Base-by-base conservation (phyloP, 1,139 yeast genomes). In the Pichia sp. region DNA sequence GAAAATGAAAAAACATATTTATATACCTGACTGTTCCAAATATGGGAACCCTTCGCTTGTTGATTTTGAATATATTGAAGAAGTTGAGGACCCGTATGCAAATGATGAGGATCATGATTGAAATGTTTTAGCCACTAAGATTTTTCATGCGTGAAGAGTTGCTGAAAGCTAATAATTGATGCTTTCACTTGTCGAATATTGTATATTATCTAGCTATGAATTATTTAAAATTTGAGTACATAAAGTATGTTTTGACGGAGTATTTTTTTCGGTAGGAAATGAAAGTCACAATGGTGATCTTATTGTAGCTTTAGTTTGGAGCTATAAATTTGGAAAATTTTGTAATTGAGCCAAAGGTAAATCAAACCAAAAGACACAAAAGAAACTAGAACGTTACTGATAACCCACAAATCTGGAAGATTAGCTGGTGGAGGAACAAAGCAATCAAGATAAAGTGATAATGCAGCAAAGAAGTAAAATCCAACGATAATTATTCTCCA, bases 341-440 rank as follows among this genome's bases (percentile, higher is more conserved):
- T 82, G 67, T 76, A 81, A 61, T 82, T 73, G 45, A 80, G 74
- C 93, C 96, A 93, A 34, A 90, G 61, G 85, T 93, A 92, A 64
- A 88, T 88, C 51, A 87, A 65, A 0, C 74, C 70, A 65, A 92
- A 93, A 55, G 92, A 88, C 0, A 80, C 86, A 68, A 90, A 90
- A 0, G 95, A 85, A 8, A 90, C 68, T 0, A 84, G 66, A 44
- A 87, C 83, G 65, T 93, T 93, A 15, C 82, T 78, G 38, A 92
- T 77, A 0, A 88, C 88, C 92, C 95, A 90, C 16, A 93, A 64
- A 68, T 95, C 98, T 3, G 98, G 97, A 61, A 82, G 84, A 46
- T 69, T 67, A 1, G 64, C 57, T 1, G 95, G 93, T 2, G 95
- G 84, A 2, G 60, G 65, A 7, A 77, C 60, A 31, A 70, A 63